Evolutionary conservation across 345 rosid genomes (phyloP).

Genomic region (Rubroshorea leprosula): DNA sequence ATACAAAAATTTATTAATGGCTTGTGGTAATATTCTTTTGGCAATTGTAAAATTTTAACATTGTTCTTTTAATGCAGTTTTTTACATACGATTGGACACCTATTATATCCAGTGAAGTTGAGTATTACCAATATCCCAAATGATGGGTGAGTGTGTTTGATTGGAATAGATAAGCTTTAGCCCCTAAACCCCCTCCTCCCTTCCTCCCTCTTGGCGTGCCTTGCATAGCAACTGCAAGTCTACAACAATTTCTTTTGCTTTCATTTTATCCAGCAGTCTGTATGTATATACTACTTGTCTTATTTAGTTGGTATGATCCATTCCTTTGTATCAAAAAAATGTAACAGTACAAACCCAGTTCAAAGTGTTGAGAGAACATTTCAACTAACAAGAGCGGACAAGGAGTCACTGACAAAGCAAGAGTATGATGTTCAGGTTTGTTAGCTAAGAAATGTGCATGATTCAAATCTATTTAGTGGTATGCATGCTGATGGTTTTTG

Average conservation of each 20-base stretch:
- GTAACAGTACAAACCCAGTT: conserved; percentile 60
- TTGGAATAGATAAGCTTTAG: not conserved
- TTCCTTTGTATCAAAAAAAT: conserved; percentile 23
- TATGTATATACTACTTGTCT: not conserved
- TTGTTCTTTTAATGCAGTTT: conserved; percentile 45
- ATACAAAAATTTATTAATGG: not conserved
- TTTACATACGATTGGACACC: conserved; percentile 61
- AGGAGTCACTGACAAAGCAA: conserved; percentile 55
- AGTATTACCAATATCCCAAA: conserved; percentile 41
- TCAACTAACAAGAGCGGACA: conserved; percentile 66
- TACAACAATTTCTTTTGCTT: too few relatives aligned
- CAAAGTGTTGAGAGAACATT: conserved; percentile 67
- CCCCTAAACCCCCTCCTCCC: not conserved
- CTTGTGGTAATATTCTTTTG: not conserved
- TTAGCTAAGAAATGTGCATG: conserved; percentile 1
- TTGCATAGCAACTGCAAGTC: not conserved
- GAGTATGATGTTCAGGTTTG: conserved; percentile 83
- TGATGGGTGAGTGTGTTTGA: conserved; percentile 62
- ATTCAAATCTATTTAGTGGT: not conserved
- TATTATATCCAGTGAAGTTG: conserved; percentile 63
- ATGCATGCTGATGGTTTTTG: conserved; percentile 15
- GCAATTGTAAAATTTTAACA: not conserved
- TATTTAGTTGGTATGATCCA: not conserved
- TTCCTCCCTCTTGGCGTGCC: not conserved
- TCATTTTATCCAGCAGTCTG: not conserved